Conservation (phyloP, 2,329 filamentous ascomycete genomes). For the Dothistroma septosporum region DNA sequence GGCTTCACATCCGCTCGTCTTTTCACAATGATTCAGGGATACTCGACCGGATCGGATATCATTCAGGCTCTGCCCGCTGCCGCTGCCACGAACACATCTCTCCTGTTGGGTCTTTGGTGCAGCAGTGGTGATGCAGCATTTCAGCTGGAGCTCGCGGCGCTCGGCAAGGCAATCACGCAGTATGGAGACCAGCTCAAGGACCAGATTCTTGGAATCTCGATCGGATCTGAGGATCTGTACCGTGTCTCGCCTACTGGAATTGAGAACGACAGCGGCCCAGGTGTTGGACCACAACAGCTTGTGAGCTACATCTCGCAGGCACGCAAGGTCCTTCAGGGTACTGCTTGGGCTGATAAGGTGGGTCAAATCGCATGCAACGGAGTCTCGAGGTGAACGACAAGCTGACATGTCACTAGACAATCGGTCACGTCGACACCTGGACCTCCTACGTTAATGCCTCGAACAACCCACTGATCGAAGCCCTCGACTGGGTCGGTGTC, state of each 20-base stretch:
- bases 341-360: constrained; percentile 33
- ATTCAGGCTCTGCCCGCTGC: constrained; percentile 72
- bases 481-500: constrained; percentile 73
- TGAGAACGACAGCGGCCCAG: constrained; percentile 57
- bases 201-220: constrained; percentile 76
- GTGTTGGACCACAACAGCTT: constrained; percentile 58
- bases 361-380: background rate
- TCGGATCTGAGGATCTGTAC: constrained; percentile 75
- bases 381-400: background rate
- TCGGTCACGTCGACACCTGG: constrained; percentile 15
- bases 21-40: constrained; percentile 67
- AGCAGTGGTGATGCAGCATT: constrained; percentile 56
- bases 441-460: constrained; percentile 64
- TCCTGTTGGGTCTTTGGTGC: constrained; percentile 78
- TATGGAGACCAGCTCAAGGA: constrained; percentile 63
- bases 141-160: constrained; percentile 67
- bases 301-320: constrained; percentile 67
- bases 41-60: constrained; percentile 52
- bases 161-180: constrained; percentile 62
- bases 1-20: constrained; percentile 66
- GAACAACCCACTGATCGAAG: constrained; percentile 65
- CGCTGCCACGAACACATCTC: constrained; percentile 55
- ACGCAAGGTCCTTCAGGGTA: constrained; percentile 59
- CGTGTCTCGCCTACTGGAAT: constrained; percentile 64
- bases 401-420: background rate